Base-by-base conservation (phyloP, 1,284 basidiomycete species). In the Moesziomyces sp. region DNA sequence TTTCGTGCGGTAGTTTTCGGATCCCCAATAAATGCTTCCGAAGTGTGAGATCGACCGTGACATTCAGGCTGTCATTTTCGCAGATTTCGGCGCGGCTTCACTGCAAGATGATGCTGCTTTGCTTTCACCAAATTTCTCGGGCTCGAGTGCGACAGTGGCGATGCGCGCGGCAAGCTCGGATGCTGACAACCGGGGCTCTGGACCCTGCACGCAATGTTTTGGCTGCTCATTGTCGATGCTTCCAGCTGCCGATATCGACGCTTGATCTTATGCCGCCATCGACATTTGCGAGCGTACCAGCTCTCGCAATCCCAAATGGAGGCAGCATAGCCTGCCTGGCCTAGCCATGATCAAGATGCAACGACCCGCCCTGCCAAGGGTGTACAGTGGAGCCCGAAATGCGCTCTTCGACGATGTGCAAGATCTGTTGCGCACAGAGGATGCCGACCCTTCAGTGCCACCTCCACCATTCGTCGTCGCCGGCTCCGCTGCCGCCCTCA, bases 361-460 rank as follows among this genome's bases (percentile, higher is more conserved):
- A 18, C 42, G 60, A 42, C 66, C 66, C 8, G 47, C 48, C 7
- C 47, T 54, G n/a, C 66, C 56, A 14, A 54, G 66, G 35, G 48
- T 69, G 5, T 52, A 69, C 46, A 69, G 66, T 30, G 57, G 57
- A 2, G 49, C 60, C 2, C 33, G 40, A 18, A 69, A 63, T 44
- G 56, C 60, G 44, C 54, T 69, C 42, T 69, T 69, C 28, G 66
- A 69, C 45, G 60, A 63, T 46, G 60, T 69, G 4, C 38, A 69
- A n/a, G 60, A 69, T 0, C 60, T 69, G 26, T 16, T 63, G 10
- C 42, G 26, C 11, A 47, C 16, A 3, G 54, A 68, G 18, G 18
- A 9, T 19, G 21, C 48, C 4, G 24, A 47, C 7, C 26, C 28
- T 59, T 6, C 30, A 24, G 38, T 6, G 5, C 46, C 57, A 16